Conservation (phyloP, 768 basidiomycete species). For the Lentinula aciculospora region DNA sequence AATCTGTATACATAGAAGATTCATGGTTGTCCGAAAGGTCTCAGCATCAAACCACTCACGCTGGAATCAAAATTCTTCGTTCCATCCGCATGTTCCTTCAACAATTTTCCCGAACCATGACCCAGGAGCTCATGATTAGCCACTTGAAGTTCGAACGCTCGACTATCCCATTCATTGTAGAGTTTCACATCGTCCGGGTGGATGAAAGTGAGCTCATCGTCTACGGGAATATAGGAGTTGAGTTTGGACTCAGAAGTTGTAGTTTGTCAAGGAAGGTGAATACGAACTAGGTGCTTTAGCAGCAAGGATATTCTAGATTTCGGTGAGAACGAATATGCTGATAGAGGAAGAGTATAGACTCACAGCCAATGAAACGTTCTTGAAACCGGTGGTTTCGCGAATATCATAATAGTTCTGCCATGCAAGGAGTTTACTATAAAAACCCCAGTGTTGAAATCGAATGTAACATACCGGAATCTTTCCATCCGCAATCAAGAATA, state of each 20-base stretch:
- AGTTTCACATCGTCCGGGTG: slow-evolving; percentile 71
- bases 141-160: slow-evolving; percentile 82
- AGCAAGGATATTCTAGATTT: slow-evolving; percentile 66
- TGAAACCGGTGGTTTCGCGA: slow-evolving; percentile 78
- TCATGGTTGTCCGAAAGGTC: slow-evolving; percentile 33
- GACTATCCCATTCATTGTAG: slow-evolving; percentile 73
- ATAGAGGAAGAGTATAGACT: slow-evolving; percentile 17
- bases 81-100: slow-evolving; percentile 72
- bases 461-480: neutral
- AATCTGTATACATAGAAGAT: slow-evolving; percentile 34
- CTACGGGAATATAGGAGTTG: slow-evolving; percentile 27
- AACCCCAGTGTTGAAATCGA: neutral
- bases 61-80: slow-evolving; percentile 75
- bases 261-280: neutral
- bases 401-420: slow-evolving; percentile 76
- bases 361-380: slow-evolving; percentile 82
- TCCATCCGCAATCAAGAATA: no score
- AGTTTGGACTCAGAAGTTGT: neutral
- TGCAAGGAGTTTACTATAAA: neutral
- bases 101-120: slow-evolving; percentile 80
- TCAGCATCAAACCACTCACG: neutral
- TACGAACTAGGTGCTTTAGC: slow-evolving; percentile 78
- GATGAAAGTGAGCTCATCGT: slow-evolving; percentile 77
- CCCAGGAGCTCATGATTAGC: slow-evolving; percentile 89
- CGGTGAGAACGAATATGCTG: neutral